Evolutionary conservation across 2,329 filamentous ascomycete species (phyloP).

Genomic region (Diaporthe longicolla): DNA sequence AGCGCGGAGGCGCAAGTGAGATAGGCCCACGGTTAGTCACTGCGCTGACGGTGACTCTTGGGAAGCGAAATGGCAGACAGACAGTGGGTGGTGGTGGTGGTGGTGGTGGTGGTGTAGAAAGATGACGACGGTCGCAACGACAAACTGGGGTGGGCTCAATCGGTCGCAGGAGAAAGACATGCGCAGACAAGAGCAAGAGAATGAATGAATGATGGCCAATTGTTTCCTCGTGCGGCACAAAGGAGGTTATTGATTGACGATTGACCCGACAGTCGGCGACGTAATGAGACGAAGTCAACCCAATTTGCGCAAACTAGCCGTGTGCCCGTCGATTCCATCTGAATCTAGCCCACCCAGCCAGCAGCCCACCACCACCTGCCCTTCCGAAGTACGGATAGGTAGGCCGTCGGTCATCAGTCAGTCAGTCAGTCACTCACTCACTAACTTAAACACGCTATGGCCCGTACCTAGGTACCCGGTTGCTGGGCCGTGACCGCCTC

Average conservation of each 20-base stretch:
- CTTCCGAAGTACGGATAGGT: constrained; percentile 14
- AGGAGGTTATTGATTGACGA: constrained; percentile 27
- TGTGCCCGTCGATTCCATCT: constrained; percentile 14
- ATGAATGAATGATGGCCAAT: constrained; percentile 30
- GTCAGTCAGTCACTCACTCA: no score
- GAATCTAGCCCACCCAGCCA: constrained; percentile 6
- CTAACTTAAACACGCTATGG: not conserved
- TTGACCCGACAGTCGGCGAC: constrained; percentile 28
- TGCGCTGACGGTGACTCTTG: not conserved
- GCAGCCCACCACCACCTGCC: constrained; percentile 1
- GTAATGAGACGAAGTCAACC: constrained; percentile 24
- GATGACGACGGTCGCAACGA: constrained; percentile 1
- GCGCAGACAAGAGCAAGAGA: not conserved
- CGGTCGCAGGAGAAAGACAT: not conserved
- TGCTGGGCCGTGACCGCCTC: constrained; percentile 25
- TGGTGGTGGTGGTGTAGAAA: not conserved
- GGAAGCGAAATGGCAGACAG: not conserved
- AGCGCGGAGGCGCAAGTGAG: constrained; percentile 4
- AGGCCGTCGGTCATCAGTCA: no score
- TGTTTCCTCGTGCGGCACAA: constrained; percentile 4
- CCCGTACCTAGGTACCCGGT: not conserved
- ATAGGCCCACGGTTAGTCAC: not conserved
- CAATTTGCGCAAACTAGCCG: constrained; percentile 32
- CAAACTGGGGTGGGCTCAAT: constrained; percentile 25
- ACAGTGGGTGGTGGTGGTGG: not conserved